Base-by-base conservation (phyloP, 2,329 filamentous ascomycete species). In the Paramyrothecium sp. region DNA sequence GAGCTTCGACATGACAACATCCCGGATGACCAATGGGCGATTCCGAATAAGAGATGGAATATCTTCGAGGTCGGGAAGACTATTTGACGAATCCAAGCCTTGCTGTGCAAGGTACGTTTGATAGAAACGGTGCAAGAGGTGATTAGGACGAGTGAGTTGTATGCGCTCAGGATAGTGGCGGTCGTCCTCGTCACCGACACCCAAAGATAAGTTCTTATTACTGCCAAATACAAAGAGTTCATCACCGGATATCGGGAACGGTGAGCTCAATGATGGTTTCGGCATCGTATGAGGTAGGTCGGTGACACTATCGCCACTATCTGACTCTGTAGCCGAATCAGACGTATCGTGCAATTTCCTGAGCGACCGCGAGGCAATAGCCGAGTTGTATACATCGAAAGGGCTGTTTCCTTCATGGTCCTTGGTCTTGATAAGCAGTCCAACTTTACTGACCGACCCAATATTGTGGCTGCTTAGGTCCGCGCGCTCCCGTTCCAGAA, bases 221-320 rank as follows among this genome's bases (percentile, higher is more conserved):
- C 93, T 98, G 53, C 95, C 95, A 73, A 98, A 97, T 1, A 92
- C 89, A 67, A 92, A 98, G 1, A 97, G 78, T 69, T 99, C 95
- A 66, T 97, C 91, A 10, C 92, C 94, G 23, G 65, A 58, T 3
- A 65, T 59, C 19, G 65, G 62, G 21, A 59, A 59, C 7, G 59
- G 60, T 21, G 54, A 48, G 38, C 61, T 58, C 53, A 65, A 59
- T 2, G 62, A 58, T 11, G 50, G 33, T 30, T 62, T 68, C 33
- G 55, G 19, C 34, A 60, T 75, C 72, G 63, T 44, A 47, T 70
- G 61, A 13, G 63, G 51, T 23, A 58, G 54, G 49, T 72, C 67
- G 3, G 55, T 64, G 38, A 61, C 60, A 53, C 79, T 79, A 7
- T 81, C 80, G 12, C 85, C 86, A 46, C 84, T 81, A 10, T 84